Conservation (phyloP, 164 flowering plant genomes). For the Malania oleifera region DNA sequence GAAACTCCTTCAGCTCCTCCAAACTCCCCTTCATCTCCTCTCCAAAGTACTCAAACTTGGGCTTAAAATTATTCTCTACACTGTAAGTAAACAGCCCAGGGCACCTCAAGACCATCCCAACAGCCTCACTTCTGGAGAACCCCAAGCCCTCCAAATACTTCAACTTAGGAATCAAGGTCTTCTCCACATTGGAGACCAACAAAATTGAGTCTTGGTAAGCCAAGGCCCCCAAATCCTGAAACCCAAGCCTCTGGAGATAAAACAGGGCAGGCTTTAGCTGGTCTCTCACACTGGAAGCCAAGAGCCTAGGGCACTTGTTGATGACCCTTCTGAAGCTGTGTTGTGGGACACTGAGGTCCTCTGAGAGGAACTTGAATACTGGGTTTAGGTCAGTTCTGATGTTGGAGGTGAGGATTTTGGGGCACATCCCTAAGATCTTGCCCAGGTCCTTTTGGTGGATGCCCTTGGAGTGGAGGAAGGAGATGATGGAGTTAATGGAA, state of each 20-base stretch:
- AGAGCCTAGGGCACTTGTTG: constrained; percentile 82
- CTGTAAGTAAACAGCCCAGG: neutral
- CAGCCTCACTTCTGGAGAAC: neutral
- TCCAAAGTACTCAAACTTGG: constrained; percentile 1
- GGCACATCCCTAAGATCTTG: constrained; percentile 89
- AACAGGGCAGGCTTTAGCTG: neutral
- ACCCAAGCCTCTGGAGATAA: neutral
- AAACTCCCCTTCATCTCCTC: neutral
- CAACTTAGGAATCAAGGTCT: neutral
- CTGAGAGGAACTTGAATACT: constrained; percentile 62
- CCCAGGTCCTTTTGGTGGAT: constrained; percentile 71
- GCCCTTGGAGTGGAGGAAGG: constrained; percentile 79
- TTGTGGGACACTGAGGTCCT: constrained; percentile 65
- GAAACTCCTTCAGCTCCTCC: constrained; percentile 1
- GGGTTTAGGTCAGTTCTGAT: constrained; percentile 57
- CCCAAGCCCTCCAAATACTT: neutral
- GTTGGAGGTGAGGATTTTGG: constrained; percentile 64
- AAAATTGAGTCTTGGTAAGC: neutral
- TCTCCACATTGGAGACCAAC: neutral
- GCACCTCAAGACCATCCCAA: neutral
- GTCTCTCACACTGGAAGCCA: constrained; percentile 37
- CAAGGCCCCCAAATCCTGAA: neutral
- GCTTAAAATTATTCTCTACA: neutral
- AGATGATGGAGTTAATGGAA: constrained; percentile 61
- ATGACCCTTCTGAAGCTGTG: constrained; percentile 51